phyloP scores from a whole-genome alignment of 2,329 filamentous ascomycete species.

The Arthrobotrys conoides region DNA sequence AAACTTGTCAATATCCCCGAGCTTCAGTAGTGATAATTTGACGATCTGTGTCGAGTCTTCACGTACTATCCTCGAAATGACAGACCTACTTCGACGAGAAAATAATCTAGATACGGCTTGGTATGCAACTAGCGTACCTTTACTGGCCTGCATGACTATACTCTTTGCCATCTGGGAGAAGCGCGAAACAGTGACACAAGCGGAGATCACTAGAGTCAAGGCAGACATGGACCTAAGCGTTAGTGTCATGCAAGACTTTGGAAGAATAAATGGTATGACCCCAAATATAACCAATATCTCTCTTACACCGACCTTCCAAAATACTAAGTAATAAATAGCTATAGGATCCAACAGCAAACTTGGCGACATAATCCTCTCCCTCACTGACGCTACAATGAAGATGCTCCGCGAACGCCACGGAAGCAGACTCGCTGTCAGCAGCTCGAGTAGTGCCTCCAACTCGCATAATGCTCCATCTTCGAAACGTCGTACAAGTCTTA shows the following conservation, averaged over 20 bases:
- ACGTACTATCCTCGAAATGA: slow-evolving; percentile 75
- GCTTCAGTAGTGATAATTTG: slow-evolving; percentile 75
- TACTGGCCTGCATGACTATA: slow-evolving; percentile 80
- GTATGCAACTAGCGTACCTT: slow-evolving; percentile 80
- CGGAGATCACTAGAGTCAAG: slow-evolving; percentile 74
- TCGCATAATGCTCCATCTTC: slow-evolving; percentile 6
- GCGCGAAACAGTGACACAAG: slow-evolving; percentile 73
- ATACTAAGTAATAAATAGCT: not conserved
- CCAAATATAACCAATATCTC: not conserved
- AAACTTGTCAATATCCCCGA: slow-evolving; percentile 72
- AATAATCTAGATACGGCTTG: slow-evolving; percentile 82
- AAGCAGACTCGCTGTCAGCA: slow-evolving; percentile 8
- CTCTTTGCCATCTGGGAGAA: slow-evolving; percentile 79
- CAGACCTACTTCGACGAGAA: slow-evolving; percentile 74
- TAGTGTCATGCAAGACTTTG: slow-evolving; percentile 77
- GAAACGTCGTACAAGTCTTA: slow-evolving; percentile 46
- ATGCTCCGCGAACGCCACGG: slow-evolving; percentile 57
- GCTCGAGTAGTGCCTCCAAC: slow-evolving; percentile 17
- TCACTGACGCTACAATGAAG: slow-evolving; percentile 55
- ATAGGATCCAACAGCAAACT: slow-evolving; percentile 48
- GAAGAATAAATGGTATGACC: slow-evolving; percentile 74
- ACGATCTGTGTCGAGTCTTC: slow-evolving; percentile 77
- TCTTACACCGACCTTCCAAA: not conserved
- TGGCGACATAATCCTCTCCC: slow-evolving; percentile 45
- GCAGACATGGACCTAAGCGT: slow-evolving; percentile 80